phyloP scores from a whole-genome alignment of 495 filamentous ascomycete species.

The Polyplosphaeria fusca region DNA sequence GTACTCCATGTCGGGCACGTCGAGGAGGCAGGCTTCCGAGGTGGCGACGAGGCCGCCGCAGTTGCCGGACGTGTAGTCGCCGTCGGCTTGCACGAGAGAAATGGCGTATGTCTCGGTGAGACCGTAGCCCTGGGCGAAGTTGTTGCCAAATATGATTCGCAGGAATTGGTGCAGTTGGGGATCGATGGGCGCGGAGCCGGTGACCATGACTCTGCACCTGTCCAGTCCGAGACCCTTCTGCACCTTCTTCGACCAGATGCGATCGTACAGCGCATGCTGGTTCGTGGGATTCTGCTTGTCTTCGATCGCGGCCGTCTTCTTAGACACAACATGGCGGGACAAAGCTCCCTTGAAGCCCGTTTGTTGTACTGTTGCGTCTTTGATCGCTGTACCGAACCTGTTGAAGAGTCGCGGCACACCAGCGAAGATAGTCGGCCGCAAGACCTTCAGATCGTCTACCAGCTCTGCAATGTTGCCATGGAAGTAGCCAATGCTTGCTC shows the following conservation, averaged over 20 bases:
- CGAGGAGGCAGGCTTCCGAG: slow-evolving; percentile 75
- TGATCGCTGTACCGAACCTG: slow-evolving; percentile 79
- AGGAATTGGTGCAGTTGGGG: slow-evolving; percentile 85
- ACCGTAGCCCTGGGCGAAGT: slow-evolving; percentile 87
- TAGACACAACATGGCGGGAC: slow-evolving; percentile 71
- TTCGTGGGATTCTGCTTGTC: slow-evolving; percentile 61
- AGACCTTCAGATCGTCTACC: slow-evolving; percentile 84
- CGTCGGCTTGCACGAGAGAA: slow-evolving; percentile 60
- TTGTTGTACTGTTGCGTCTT: slow-evolving; percentile 70
- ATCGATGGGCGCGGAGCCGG: slow-evolving; percentile 87
- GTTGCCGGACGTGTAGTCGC: slow-evolving; percentile 74
- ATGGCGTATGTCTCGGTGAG: slow-evolving; percentile 93
- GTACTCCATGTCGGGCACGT: slow-evolving; percentile 96
- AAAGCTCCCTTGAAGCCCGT: slow-evolving; percentile 79
- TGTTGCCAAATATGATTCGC: slow-evolving; percentile 72
- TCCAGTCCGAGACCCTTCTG: slow-evolving; percentile 77
- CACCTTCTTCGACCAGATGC: slow-evolving; percentile 90
- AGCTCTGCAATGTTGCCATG: slow-evolving; percentile 86
- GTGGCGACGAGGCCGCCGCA: slow-evolving; percentile 68
- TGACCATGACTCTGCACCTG: slow-evolving; percentile 68
- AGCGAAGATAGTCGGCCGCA: slow-evolving; percentile 77
- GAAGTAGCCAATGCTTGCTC: slow-evolving; percentile 84
- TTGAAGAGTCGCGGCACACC: slow-evolving; percentile 93
- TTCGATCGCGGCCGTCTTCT: slow-evolving; percentile 76
- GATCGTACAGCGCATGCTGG: slow-evolving; percentile 83